Percentiles rank a stretch among this genome's conserved stretches.
Conservation (phyloP, 106 monocot species). For the Chionographis japonica region DNA sequence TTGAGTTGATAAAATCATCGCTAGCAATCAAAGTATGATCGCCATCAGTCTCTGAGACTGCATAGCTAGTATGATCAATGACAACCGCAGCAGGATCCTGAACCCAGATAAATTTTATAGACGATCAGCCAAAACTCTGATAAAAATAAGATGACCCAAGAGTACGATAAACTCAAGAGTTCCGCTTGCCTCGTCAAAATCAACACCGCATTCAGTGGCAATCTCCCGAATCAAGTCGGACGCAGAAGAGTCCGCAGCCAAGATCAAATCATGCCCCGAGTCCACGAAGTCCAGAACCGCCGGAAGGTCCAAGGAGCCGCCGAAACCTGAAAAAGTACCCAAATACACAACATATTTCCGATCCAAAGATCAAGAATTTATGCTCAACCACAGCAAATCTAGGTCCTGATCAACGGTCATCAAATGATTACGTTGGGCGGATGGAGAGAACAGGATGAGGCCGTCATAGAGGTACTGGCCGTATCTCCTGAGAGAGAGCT, state of each 20-base stretch:
- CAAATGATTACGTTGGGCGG: slow-evolving; percentile 42
- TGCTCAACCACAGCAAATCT: neutral
- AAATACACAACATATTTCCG: neutral
- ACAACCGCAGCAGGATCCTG: slow-evolving; percentile 73
- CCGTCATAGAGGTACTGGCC: slow-evolving; percentile 80
- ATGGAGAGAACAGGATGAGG: slow-evolving; percentile 78
- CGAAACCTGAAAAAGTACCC: slow-evolving; percentile 58
- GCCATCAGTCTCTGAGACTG: slow-evolving; percentile 60
- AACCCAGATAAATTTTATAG: slow-evolving; percentile 2
- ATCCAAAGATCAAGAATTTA: neutral
- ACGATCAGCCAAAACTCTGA: neutral
- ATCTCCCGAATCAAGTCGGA: slow-evolving; percentile 82
- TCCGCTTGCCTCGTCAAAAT: slow-evolving; percentile 83
- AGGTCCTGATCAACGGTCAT: neutral
- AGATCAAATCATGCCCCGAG: slow-evolving; percentile 76
- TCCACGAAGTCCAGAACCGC: slow-evolving; percentile 86
- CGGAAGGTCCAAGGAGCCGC: slow-evolving; percentile 64
- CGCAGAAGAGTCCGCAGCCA: slow-evolving; percentile 65
- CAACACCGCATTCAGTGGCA: slow-evolving; percentile 82
- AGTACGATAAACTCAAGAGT: neutral
- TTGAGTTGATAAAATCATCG: slow-evolving; percentile 67
- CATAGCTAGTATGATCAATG: slow-evolving; percentile 76
- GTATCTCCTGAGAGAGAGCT: slow-evolving; percentile 68
- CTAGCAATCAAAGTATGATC: slow-evolving; percentile 86
- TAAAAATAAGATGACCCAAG: neutral